A percentile compares a stretch with the other conserved stretches of the same genome.
phyloP scores from a whole-genome alignment of 495 filamentous ascomycete genomes.

The Annulohypoxylon bovei region DNA sequence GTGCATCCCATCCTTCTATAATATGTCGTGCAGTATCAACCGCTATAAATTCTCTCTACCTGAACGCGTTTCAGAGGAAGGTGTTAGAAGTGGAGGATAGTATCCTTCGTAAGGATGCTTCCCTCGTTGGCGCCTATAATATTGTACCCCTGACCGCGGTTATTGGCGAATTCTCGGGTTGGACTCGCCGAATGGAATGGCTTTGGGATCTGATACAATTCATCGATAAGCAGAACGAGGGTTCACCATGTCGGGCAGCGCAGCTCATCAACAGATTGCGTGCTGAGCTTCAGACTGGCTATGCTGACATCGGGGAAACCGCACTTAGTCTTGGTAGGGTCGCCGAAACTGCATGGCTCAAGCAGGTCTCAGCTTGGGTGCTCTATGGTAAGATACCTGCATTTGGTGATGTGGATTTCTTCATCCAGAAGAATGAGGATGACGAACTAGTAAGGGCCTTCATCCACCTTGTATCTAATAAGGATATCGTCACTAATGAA shows the following conservation, averaged over 20 bases:
- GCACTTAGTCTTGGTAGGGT: slow-evolving; percentile 73
- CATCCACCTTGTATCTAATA: neutral
- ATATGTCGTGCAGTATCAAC: slow-evolving; percentile 91
- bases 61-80: slow-evolving; percentile 81
- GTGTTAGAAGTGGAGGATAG: slow-evolving; percentile 83
- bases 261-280: slow-evolving; percentile 80
- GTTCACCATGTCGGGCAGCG: slow-evolving; percentile 57
- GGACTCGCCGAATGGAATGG: slow-evolving; percentile 87
- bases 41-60: slow-evolving; percentile 75
- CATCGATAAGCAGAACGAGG: slow-evolving; percentile 61
- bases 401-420: slow-evolving; percentile 83
- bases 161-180: slow-evolving; percentile 82
- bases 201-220: slow-evolving; percentile 75
- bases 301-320: slow-evolving; percentile 80
- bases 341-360: slow-evolving; percentile 91
- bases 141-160: slow-evolving; percentile 91
- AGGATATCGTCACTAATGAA: slow-evolving; percentile 6
- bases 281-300: slow-evolving; percentile 83
- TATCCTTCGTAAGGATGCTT: slow-evolving; percentile 75
- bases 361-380: slow-evolving; percentile 88
- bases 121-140: slow-evolving; percentile 85
- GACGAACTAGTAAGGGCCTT: slow-evolving; percentile 50
- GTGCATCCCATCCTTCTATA: slow-evolving; percentile 74
- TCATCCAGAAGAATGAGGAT: slow-evolving; percentile 63
- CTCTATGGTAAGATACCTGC: slow-evolving; percentile 83